These are phyloP conservation scores for Phytopythium boreale DNA, from an alignment of 352 stramenopile species.

Conservation along the genomic window DNA sequence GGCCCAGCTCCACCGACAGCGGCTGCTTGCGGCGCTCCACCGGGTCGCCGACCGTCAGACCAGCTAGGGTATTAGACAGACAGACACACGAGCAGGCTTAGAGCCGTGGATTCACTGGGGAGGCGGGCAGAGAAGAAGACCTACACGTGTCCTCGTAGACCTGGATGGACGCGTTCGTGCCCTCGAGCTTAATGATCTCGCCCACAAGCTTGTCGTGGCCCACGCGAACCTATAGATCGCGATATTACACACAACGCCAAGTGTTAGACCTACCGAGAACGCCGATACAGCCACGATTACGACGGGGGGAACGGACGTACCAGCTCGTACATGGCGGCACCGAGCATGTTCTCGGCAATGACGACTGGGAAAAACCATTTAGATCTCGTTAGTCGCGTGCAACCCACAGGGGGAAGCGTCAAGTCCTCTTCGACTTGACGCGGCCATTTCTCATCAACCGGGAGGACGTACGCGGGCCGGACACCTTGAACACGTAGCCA, in stretches of 20 bases:
- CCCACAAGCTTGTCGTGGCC: constrained; percentile 99
- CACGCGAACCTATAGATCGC: constrained; percentile 90
- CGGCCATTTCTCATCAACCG: not conserved
- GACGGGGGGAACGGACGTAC: constrained; percentile 22
- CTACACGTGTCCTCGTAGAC: constrained; percentile 98
- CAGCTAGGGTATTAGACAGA: constrained; percentile 35
- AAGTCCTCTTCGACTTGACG: not conserved
- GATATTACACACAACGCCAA: not conserved
- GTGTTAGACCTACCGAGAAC: not conserved
- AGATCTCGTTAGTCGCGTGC: not conserved
- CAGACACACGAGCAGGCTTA: not conserved
- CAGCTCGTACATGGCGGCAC: constrained; percentile 97
- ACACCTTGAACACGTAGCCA: constrained; percentile 99
- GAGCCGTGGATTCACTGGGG: not conserved
- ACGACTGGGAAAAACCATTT: constrained; percentile 75
- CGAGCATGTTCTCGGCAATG: constrained; percentile 99
- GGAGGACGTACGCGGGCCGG: constrained; percentile 89
- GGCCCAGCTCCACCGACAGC: constrained; percentile 97
- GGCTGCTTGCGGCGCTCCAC: constrained; percentile 97
- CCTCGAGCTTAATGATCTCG: constrained; percentile 99
- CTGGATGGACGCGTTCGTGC: constrained; percentile 99
- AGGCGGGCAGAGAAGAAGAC: constrained; percentile 2
- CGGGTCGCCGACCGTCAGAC: constrained; percentile 97
- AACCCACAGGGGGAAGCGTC: not conserved
- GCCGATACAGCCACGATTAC: not conserved